Evolutionary conservation across 306 rosid genomes (phyloP), one percentile per base, ranked within the genome.

Genomic region (Cucumis melo): DNA sequence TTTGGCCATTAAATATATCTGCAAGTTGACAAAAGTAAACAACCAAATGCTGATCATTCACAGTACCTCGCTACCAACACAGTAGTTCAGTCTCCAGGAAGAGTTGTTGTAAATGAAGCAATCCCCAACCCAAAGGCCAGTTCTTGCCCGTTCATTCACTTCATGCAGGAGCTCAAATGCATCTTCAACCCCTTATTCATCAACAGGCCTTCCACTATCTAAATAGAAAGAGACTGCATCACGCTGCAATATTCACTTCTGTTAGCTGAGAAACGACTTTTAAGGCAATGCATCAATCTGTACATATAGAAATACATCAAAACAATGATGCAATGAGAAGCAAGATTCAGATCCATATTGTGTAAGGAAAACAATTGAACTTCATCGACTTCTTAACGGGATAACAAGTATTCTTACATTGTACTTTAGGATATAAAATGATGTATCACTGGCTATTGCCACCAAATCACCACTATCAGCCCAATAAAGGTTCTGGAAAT

Each of bases 51-150:
- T 38, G 34, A 50, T 64, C 11, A 76, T 70, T 72, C 9, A 29
- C 79, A 77, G 74, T 91, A 94, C 98, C 99, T 95, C 99, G 21
- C 98, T 98, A 85, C 99, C 99, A 82, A 95, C 98, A 84, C 98
- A 95, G 79, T 95, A 95, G 82, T 95, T 95, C 61, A 95, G 95
- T 82, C 97, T 92, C 99, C 98, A 90, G 50, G 99, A 92, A 63
- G 98, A 89, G 85, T 92, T 95, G 87, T 81, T 95, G 81, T 95
- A 95, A 82, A 95, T 95, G 88, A 95, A 95, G 78, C 99, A 95
- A 89, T 95, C 99, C 82, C 98, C 99, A 83, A 95, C 99, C 99
- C 99, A 95, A 75, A 92, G 17, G 67, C 99, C 99, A 80, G 99
- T 95, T 83, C 99, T 90, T 75, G 88, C 93, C 73, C 98, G 98